Evolutionary conservation across 257 asterid species (phyloP), one percentile per base, ranked within the genome.

Genomic region (Ocimum tenuiflorum): DNA sequence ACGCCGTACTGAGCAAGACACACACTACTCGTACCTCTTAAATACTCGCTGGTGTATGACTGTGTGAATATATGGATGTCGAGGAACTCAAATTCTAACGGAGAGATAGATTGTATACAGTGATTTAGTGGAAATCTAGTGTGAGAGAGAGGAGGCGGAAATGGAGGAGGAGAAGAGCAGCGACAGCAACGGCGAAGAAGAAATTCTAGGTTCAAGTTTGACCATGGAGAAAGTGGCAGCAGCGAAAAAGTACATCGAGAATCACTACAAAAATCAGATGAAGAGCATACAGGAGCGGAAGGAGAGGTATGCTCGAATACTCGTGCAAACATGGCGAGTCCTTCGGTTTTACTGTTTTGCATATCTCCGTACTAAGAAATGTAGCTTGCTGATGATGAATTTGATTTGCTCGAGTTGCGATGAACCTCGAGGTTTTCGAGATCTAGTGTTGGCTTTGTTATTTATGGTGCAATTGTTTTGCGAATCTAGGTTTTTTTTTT

Each of bases 171-270:
- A 68, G 0, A 61, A 15, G 47, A 61, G 48, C 41, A 38, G 12
- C 51, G 59, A 20, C 49, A 59, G 39, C 58, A 73, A 42, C 58
- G 60, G 75, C 33, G 88, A 81, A 56, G 97, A 85, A 62, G 99
- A 89, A 70, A 75, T 86, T 73, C 79, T 83, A 11, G 97, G 96
- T 20, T 92, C 99, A 19, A 89, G 89, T 73, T 79, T 84, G 74
- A 92, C 99, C 48, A 87, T 92, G 97, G 99, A 92, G 73, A 92
- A 87, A 80, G 99, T 92, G n/a, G 97, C 97, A 13, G 99, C 99
- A 55, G 99, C 99, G 0, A 92, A 92, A 57, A 88, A 92, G 83
- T 92, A 75, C 80, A 92, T 92, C 70, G 99, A 92, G 83, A 92
- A 89, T 76, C 99, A 92, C 89, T 92, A 92, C 77, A 89, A 86